phyloP scores from a whole-genome alignment of 2,329 filamentous ascomycete species.

The Chalara sp. region DNA sequence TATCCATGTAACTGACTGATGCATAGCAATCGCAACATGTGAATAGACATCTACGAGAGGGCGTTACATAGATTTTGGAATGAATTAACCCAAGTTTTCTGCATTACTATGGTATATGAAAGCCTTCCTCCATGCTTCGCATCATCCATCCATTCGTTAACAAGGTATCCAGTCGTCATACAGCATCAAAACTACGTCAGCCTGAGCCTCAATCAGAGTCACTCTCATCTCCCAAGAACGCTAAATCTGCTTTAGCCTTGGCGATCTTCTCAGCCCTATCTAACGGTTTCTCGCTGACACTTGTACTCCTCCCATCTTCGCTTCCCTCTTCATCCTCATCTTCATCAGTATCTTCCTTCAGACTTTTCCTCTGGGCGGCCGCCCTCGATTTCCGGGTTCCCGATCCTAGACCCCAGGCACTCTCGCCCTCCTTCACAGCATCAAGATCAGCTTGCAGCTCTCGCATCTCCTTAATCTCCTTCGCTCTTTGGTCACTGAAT shows the following conservation, averaged over 20 bases:
- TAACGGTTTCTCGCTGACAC: slow-evolving; percentile 7
- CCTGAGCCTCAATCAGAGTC: slow-evolving; percentile 15
- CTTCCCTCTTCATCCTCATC: slow-evolving; percentile 23
- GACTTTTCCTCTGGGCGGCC: slow-evolving; percentile 30
- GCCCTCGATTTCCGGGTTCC: slow-evolving; percentile 18
- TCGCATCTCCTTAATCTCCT: slow-evolving; percentile 77
- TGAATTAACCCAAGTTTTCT: too few relatives aligned
- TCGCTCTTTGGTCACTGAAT: slow-evolving; percentile 78
- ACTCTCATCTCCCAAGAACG: slow-evolving; percentile 64
- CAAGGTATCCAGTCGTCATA: too few relatives aligned
- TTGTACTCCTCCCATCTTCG: slow-evolving; percentile 1
- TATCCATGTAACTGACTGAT: too few relatives aligned
- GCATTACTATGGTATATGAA: too few relatives aligned
- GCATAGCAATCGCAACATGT: too few relatives aligned
- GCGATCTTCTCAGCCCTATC: slow-evolving; percentile 17
- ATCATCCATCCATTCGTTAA: too few relatives aligned
- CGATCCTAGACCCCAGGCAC: slow-evolving; percentile 60
- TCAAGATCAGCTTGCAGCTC: slow-evolving; percentile 82
- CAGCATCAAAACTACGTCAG: too few relatives aligned
- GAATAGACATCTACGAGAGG: too few relatives aligned
- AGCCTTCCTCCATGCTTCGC: too few relatives aligned
- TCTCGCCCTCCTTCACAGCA: slow-evolving; percentile 74
- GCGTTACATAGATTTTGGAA: too few relatives aligned
- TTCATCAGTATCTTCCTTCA: slow-evolving; percentile 28
- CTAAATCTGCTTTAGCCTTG: slow-evolving; percentile 39